Evolutionary conservation across 495 filamentous ascomycete genomes (phyloP).

Genomic region (Copromyces sp.): DNA sequence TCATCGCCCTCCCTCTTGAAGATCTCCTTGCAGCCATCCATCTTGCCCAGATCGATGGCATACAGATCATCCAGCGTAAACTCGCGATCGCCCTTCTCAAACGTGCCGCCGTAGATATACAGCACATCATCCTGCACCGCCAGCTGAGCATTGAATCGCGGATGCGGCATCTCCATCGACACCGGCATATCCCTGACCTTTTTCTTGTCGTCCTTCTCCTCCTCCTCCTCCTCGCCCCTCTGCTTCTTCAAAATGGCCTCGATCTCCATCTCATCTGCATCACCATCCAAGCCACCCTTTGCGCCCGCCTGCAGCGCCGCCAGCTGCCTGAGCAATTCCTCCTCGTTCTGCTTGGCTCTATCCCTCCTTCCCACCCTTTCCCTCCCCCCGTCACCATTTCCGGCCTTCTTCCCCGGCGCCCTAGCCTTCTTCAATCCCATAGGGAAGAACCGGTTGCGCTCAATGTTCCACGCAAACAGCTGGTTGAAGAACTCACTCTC

Average conservation of each 20-base stretch:
- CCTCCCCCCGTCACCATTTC: constrained; percentile 31
- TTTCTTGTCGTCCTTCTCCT: constrained; percentile 37
- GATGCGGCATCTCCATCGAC: constrained; percentile 72
- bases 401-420: constrained; percentile 44
- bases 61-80: constrained; percentile 93
- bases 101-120: constrained; percentile 90
- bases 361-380: constrained; percentile 48
- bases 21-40: constrained; percentile 84
- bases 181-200: constrained; percentile 42
- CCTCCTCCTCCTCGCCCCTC: constrained; percentile 22
- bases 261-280: constrained; percentile 48
- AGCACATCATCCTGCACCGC: constrained; percentile 85
- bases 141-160: constrained; percentile 79
- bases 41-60: constrained; percentile 78
- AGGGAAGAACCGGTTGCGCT: constrained; percentile 87
- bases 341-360: constrained; percentile 73
- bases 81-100: constrained; percentile 87
- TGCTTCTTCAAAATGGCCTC: constrained; percentile 14
- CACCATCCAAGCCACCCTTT: constrained; percentile 25
- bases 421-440: constrained; percentile 64
- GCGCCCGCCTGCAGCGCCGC: constrained; percentile 53
- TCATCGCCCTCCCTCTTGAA: constrained; percentile 77
- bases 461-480: constrained; percentile 83
- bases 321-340: constrained; percentile 77
- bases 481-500: constrained; percentile 93